Evolutionary conservation across 768 basidiomycete genomes (phyloP).

Genomic region (Chalciporus pseudorubinellus): DNA sequence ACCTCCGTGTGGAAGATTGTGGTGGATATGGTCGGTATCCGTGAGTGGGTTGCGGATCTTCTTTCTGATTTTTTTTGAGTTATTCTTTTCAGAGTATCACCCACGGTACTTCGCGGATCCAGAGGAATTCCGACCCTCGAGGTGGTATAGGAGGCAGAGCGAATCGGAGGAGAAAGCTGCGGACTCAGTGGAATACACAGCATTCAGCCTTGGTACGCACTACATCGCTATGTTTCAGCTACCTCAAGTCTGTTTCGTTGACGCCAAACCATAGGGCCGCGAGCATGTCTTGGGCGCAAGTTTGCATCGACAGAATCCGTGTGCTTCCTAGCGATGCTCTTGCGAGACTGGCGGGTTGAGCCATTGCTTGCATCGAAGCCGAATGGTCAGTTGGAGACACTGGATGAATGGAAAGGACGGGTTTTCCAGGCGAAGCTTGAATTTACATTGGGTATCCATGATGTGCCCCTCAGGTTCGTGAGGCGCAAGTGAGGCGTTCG

Average conservation of each 20-base stretch:
- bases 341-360: constrained; percentile 53
- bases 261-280: constrained; percentile 38
- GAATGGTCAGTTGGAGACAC: constrained; percentile 13
- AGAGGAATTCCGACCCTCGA: constrained; percentile 33
- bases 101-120: constrained; percentile 37
- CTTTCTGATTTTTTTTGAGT: neutral
- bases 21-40: constrained; percentile 31
- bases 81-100: constrained; percentile 35
- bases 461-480: constrained; percentile 23
- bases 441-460: constrained; percentile 15
- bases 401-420: constrained; percentile 23
- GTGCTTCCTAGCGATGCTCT: constrained; percentile 48
- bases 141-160: constrained; percentile 34
- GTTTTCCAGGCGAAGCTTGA: constrained; percentile 19
- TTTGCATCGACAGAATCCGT: constrained; percentile 55
- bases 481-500: constrained; percentile 9
- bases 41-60: constrained; percentile 14
- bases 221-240: neutral
- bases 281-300: constrained; percentile 52
- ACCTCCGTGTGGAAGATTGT: constrained; percentile 12
- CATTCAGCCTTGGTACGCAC: constrained; percentile 22
- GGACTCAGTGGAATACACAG: constrained; percentile 21
- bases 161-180: constrained; percentile 3
- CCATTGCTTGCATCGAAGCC: constrained; percentile 34
- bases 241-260: neutral